phyloP scores from a whole-genome alignment of 306 rosid species.

The Quercus rubra region DNA sequence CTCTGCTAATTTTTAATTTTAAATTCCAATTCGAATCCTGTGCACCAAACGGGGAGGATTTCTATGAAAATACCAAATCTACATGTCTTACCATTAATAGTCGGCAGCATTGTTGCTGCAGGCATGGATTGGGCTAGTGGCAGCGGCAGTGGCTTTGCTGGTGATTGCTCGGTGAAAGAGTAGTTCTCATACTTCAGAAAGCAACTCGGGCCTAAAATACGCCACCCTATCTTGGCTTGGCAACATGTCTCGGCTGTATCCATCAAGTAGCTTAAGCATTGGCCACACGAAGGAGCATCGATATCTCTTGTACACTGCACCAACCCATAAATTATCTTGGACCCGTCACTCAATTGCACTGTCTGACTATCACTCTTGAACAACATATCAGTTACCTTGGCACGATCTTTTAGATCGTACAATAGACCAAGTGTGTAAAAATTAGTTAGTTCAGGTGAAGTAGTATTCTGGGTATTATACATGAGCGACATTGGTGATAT shows the following conservation, averaged over 20 bases:
- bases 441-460: too few species aligned
- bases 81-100: slow-evolving; percentile 12
- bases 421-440: too few species aligned
- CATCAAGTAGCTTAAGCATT: slow-evolving; percentile 31
- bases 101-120: neutral
- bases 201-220: slow-evolving; percentile 33
- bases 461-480: neutral
- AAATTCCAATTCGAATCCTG: too few species aligned
- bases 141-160: neutral
- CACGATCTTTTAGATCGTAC: too few species aligned
- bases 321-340: slow-evolving; percentile 14
- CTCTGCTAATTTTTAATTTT: too few species aligned
- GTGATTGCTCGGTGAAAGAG: slow-evolving; percentile 13
- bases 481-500: neutral
- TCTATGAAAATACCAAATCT: neutral
- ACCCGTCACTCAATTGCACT: neutral
- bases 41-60: neutral
- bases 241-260: neutral
- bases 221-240: slow-evolving; percentile 30
- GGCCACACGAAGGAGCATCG: slow-evolving; percentile 2
- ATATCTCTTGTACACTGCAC: slow-evolving; percentile 47
- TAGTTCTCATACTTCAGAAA: slow-evolving; percentile 34
- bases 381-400: too few species aligned
- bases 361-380: too few species aligned
- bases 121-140: neutral